Evolutionary conservation across 202 grass and related monocot species (phyloP), one percentile per base, ranked within the genome.

Genomic region (Hordeum pubiflorum): DNA sequence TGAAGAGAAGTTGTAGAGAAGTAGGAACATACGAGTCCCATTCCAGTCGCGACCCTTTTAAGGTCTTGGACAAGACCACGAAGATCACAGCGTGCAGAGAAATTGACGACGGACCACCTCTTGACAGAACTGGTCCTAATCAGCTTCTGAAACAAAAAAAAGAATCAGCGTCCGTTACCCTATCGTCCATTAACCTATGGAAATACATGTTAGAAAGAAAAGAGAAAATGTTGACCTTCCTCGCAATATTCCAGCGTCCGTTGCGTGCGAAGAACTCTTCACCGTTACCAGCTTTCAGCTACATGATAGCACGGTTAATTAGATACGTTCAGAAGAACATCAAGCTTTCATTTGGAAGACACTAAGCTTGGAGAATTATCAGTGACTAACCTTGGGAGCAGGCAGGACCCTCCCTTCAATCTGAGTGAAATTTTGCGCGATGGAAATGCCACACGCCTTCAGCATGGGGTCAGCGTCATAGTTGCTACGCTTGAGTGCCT

Each of bases 161-260:
- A 70, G 14, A 63, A 78, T 40, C 31, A 29, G 27, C 1, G 27
- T 29, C 27, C 27, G 2, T 29, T 27, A 27, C 26, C 26, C 26
- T 27, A 27, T 27, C 26, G 26, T 27, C 26, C 26, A 2, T 27
- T 29, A 29, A 29, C 27, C 27, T 29, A 29, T 39, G 26, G 22
- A 38, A 10, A 68, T 9, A 38, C 10, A 74, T 8, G 20, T 50
- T 59, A 50, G 36, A 77, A 70, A 63, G 20, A 84, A 21, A 21
- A 18, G 48, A 12, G 12, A 71, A 20, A 17, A 69, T 43, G 5
- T 57, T 75, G 76, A 97, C 94, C 88, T 87, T 97, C 29, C 92
- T 83, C 46, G 69, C 92, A 66, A 97, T 92, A 78, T 94, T 94
- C 94, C 94, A 97, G 24, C 86, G 70, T n/a, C 94, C 94, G 68